Evolutionary conservation across 1,284 basidiomycete genomes (phyloP), one percentile per base, ranked within the genome.

Genomic region (Rhodotorula glutinis): DNA sequence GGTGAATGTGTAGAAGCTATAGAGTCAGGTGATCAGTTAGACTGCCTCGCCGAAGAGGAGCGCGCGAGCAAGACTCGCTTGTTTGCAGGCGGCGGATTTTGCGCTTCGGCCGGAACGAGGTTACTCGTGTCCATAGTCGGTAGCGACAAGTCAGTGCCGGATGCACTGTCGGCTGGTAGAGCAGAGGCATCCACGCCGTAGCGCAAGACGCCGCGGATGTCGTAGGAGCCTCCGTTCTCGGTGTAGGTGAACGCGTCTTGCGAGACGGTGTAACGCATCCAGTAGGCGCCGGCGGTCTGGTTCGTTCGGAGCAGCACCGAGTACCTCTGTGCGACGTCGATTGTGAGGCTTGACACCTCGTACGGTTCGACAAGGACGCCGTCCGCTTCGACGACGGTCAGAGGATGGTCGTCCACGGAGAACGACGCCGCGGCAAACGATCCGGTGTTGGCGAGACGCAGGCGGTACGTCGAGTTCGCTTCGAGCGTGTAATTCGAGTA

Each of bases 301-400:
- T 81, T 79, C 46, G 80, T 79, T 41, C 70, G 69, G 33, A 84
- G 70, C n/a, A 84, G 75, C 54, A 83, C 82, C 40, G 80, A 81
- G 70, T 83, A 83, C 27, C 82, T 75, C 74, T 84, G 83, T 10
- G 81, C 82, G 25, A 82, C 78, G 53, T 80, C 79, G 57, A 83
- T 62, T 17, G 76, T 77, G 53, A 83, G 70, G 30, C 79, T 77
- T 11, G 79, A 70, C 17, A 82, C 72, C 65, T 57, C 47, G 47
- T 79, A 71, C 3, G 82, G 82, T 44, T 75, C 64, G 29, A 83
- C 77, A 17, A 79, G 74, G 1, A 79, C 82, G 44, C 82, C 82
- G 66, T 84, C 83, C 5, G 80, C 82, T 65, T 83, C 82, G 64
- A 83, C 77, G 38, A 84, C 78, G 4, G 79, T 82, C 53, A 84